These are phyloP conservation scores for Sordaria brevicollis DNA, from an alignment of 495 filamentous ascomycete genomes.

Conservation along the genomic window DNA sequence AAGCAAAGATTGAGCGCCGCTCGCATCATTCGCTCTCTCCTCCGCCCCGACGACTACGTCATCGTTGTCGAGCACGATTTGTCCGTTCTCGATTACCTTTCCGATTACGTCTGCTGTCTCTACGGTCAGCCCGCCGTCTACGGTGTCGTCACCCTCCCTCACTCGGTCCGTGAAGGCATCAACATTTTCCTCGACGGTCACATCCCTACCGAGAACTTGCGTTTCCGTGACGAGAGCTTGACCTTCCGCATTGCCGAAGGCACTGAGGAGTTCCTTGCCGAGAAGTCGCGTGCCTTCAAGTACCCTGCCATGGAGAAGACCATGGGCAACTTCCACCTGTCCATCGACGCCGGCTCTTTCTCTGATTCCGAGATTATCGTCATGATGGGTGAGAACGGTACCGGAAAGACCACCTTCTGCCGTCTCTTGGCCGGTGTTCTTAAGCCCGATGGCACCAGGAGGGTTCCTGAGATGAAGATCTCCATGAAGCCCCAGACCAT, in stretches of 20 bases:
- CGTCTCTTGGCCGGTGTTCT: slow-evolving; percentile 84
- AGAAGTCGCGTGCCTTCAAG: slow-evolving; percentile 72
- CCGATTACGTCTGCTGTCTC: slow-evolving; percentile 94
- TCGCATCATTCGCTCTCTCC: slow-evolving; percentile 78
- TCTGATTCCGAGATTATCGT: slow-evolving; percentile 98
- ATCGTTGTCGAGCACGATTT: slow-evolving; percentile 99
- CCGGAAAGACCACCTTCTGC: slow-evolving; percentile 92
- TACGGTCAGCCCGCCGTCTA: slow-evolving; percentile 94
- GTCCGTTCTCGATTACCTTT: slow-evolving; percentile 94
- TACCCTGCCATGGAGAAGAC: slow-evolving; percentile 94
- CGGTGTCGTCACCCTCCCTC: slow-evolving; percentile 93
- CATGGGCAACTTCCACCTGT: slow-evolving; percentile 78
- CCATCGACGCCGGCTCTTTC: slow-evolving; percentile 72
- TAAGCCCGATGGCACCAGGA: slow-evolving; percentile 68
- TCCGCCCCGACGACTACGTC: slow-evolving; percentile 85
- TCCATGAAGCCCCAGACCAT: slow-evolving; percentile 99
- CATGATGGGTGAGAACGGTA: slow-evolving; percentile 99
- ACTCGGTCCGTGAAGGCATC: slow-evolving; percentile 97
- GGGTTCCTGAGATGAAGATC: slow-evolving; percentile 87
- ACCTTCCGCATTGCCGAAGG: slow-evolving; percentile 94
- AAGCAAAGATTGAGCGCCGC: slow-evolving; percentile 93
- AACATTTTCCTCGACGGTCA: slow-evolving; percentile 99
- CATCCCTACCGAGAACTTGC: slow-evolving; percentile 95
- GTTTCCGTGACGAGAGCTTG: slow-evolving; percentile 93
- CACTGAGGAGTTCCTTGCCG: slow-evolving; percentile 78